A percentile compares a stretch with the other conserved stretches of the same genome.
phyloP scores from a whole-genome alignment of 1,284 basidiomycete genomes.

The Fomitopsis palustris region DNA sequence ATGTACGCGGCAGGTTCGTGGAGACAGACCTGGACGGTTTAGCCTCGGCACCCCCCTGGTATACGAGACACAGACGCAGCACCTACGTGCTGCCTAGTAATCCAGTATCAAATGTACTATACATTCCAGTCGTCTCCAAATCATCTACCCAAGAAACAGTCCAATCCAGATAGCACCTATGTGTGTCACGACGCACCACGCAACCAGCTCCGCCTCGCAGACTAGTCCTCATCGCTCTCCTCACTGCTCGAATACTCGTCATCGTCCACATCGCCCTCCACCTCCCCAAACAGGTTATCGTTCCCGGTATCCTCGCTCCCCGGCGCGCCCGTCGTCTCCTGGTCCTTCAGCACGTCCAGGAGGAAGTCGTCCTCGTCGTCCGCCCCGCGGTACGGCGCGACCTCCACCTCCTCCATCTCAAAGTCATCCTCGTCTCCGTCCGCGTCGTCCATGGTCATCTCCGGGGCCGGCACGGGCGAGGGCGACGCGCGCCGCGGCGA shows the following conservation, averaged over 20 bases:
- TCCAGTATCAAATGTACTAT: too few relatives aligned
- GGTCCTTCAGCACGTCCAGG: conserved; percentile 37
- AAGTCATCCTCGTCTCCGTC: conserved; percentile 32
- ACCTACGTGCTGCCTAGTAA: too few relatives aligned
- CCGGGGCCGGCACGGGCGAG: background rate
- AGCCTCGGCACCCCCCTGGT: too few relatives aligned
- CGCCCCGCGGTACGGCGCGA: conserved; percentile 29
- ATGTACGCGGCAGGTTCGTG: too few relatives aligned
- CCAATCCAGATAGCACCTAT: background rate
- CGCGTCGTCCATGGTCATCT: conserved; percentile 7
- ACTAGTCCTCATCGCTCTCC: conserved; percentile 64
- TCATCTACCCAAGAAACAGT: background rate
- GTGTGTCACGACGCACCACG: background rate
- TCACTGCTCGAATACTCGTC: conserved; percentile 65
- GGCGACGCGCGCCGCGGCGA: conserved; percentile 8
- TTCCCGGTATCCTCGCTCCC: conserved; percentile 13
- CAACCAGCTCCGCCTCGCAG: background rate
- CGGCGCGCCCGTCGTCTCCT: conserved; percentile 33
- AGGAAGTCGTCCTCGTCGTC: conserved; percentile 25
- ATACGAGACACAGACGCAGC: too few relatives aligned
- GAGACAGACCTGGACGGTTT: too few relatives aligned
- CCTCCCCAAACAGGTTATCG: conserved; percentile 12
- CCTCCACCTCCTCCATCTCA: conserved; percentile 31
- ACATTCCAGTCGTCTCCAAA: too few relatives aligned
- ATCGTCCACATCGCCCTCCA: conserved; percentile 37